A percentile compares a stretch with the other conserved stretches of the same genome.
Evolutionary conservation across 257 asterid genomes (phyloP).

Genomic region (Solanum corneliomulleri): DNA sequence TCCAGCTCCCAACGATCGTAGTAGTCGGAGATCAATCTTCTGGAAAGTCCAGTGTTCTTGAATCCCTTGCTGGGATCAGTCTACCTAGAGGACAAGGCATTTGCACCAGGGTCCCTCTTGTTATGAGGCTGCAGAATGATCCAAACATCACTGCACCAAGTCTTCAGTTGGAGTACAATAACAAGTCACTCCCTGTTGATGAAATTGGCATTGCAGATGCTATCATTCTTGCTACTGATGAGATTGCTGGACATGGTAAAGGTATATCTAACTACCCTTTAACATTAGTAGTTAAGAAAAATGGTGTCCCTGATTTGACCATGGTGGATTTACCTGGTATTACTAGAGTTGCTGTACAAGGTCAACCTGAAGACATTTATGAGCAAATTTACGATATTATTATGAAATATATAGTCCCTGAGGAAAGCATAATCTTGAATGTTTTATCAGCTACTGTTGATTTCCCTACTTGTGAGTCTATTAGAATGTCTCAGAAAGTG

Average conservation of each 20-base stretch:
- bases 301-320: background rate
- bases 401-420: background rate
- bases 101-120: conserved; percentile 36
- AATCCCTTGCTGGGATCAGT: conserved; percentile 40
- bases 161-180: conserved; percentile 16
- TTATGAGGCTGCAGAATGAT: conserved; percentile 25
- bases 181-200: background rate
- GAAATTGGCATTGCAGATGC: background rate
- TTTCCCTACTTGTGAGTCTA: background rate
- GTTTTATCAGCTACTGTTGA: background rate
- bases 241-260: background rate
- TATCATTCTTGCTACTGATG: background rate
- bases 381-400: background rate
- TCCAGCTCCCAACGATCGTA: conserved; percentile 41
- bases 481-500: background rate
- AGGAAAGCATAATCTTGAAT: background rate
- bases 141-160: background rate
- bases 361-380: background rate
- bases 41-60: conserved; percentile 43
- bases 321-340: background rate
- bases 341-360: background rate
- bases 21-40: conserved; percentile 42
- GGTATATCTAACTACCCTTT: background rate
- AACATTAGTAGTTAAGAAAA: background rate
- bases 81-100: conserved; percentile 48